Conservation (phyloP, 2,329 filamentous ascomycete genomes). For the Thielaviopsis cerberus region DNA sequence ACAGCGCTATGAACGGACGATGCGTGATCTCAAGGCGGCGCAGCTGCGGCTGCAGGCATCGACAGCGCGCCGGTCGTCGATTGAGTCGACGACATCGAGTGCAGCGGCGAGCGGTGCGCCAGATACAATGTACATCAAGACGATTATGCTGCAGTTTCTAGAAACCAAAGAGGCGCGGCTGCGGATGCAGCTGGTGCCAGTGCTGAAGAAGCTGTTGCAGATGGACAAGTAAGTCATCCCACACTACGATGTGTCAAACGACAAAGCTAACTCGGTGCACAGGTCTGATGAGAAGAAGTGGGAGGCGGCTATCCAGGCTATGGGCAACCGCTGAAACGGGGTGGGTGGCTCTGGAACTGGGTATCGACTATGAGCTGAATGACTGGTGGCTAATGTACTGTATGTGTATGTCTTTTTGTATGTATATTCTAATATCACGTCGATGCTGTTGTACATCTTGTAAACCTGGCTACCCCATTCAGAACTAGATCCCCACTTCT, state of each 20-base stretch:
- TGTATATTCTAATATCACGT: not conserved
- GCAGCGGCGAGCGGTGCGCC: conserved; percentile 16
- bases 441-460: not conserved
- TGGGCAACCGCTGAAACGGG: conserved; percentile 12
- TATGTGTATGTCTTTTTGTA: not conserved
- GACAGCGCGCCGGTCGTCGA: conserved; percentile 25
- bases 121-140: conserved; percentile 55
- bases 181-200: conserved; percentile 57
- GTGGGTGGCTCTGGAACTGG: not conserved
- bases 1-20: conserved; percentile 58
- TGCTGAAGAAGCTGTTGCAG: conserved; percentile 55
- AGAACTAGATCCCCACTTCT: not conserved
- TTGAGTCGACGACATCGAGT: conserved; percentile 23
- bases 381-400: not conserved
- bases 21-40: conserved; percentile 41
- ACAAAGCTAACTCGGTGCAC: conserved; percentile 3
- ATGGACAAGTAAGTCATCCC: conserved; percentile 49
- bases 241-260: not conserved
- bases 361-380: not conserved
- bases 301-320: conserved; percentile 15
- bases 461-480: too few species aligned
- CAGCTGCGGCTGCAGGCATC: conserved; percentile 27
- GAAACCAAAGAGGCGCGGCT: conserved; percentile 64
- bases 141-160: conserved; percentile 62
- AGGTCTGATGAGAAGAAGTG: conserved; percentile 17